Conservation (phyloP, 106 monocot genomes). For the Dendrobium catenatum region DNA sequence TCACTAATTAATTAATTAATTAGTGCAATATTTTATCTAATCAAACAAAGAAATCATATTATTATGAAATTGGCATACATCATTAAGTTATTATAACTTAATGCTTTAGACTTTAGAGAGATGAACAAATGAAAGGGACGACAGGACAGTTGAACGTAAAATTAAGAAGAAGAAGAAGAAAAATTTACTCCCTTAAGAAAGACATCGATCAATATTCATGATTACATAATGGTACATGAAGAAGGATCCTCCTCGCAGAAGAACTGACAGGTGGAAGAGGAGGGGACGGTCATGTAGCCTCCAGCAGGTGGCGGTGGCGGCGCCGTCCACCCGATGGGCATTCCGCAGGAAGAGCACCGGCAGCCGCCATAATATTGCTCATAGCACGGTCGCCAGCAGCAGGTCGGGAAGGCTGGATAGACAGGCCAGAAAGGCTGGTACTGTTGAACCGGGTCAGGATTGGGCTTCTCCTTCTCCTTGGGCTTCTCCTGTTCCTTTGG, state of each 20-base stretch:
- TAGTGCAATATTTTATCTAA: too few relatives aligned
- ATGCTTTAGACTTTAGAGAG: too few relatives aligned
- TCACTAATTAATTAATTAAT: too few relatives aligned
- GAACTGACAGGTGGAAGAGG: constrained; percentile 10
- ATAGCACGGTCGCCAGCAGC: constrained; percentile 30
- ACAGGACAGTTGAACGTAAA: too few relatives aligned
- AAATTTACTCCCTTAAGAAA: too few relatives aligned
- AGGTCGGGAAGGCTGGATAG: constrained; percentile 7
- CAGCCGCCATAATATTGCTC: constrained; percentile 32
- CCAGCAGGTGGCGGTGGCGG: neutral
- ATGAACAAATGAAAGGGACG: too few relatives aligned
- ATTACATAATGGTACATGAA: constrained; percentile 26
- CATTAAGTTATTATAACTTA: too few relatives aligned
- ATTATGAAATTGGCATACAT: too few relatives aligned
- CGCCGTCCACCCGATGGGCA: neutral
- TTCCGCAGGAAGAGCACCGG: constrained; percentile 29
- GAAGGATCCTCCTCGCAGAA: constrained; percentile 25
- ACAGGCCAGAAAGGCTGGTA: neutral
- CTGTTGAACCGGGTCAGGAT: neutral
- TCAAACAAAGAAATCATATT: too few relatives aligned
- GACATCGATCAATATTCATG: neutral
- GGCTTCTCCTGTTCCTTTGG: too few relatives aligned
- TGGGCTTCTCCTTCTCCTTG: neutral
- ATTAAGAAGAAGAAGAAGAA: too few relatives aligned
- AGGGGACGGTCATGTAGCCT: neutral